Percentiles rank a stretch among this genome's conserved stretches.
phyloP scores from a whole-genome alignment of 306 rosid genomes.

The Pyrus betulifolia region DNA sequence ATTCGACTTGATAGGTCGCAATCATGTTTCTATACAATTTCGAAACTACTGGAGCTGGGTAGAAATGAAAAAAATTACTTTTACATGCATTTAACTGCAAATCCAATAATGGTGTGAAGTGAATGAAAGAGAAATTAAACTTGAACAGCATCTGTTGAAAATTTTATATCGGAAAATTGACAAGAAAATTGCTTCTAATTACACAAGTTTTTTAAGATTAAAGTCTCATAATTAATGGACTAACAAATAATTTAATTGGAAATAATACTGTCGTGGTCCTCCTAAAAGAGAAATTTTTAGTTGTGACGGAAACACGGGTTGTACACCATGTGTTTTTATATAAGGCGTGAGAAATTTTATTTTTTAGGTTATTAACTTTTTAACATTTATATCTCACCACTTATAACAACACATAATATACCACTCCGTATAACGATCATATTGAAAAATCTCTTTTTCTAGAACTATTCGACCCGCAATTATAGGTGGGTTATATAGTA shows the following conservation, averaged over 20 bases:
- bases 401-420: no score
- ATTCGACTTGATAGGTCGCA: not conserved
- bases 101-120: not conserved
- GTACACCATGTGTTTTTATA: no score
- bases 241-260: no score
- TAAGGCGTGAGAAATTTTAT: no score
- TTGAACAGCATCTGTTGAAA: not conserved
- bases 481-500: not conserved
- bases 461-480: not conserved
- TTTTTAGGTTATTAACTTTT: no score
- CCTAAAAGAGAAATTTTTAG: no score
- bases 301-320: no score
- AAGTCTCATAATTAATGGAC: no score
- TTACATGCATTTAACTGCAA: not conserved
- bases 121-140: not conserved
- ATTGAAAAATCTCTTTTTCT: no score
- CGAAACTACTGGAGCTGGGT: not conserved
- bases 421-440: fast-evolving
- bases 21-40: not conserved
- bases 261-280: no score
- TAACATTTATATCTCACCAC: fast-evolving
- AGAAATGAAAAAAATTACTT: not conserved
- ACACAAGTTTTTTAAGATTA: not conserved
- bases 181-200: no score
- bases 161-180: not conserved